Evolutionary conservation across 1,284 basidiomycete species (phyloP).

Genomic region (Cerioporus squamosus): DNA sequence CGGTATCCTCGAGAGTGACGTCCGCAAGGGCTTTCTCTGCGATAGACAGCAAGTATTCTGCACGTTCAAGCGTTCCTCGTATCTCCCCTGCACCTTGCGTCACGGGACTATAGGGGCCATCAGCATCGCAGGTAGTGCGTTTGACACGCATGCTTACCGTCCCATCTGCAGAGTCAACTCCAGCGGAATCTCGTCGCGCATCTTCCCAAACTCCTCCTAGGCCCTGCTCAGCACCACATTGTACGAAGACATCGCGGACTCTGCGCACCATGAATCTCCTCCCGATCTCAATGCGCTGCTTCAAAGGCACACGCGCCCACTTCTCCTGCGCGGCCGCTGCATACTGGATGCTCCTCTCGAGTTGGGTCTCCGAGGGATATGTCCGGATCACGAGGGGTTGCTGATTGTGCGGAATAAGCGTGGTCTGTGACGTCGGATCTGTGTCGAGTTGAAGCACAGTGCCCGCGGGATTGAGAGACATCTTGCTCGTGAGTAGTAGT

Average conservation of each 20-base stretch:
- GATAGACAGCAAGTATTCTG: conserved; percentile 85
- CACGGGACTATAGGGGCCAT: conserved; percentile 61
- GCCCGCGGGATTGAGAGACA: conserved; percentile 12
- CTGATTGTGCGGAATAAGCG: conserved; percentile 72
- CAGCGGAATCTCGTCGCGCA: conserved; percentile 69
- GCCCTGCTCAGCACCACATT: neutral
- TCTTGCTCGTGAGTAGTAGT: too few species aligned
- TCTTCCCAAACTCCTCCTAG: conserved; percentile 77
- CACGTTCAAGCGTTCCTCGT: conserved; percentile 80
- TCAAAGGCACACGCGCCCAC: conserved; percentile 74
- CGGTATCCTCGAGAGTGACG: conserved; percentile 73
- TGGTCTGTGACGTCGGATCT: conserved; percentile 53
- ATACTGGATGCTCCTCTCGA: conserved; percentile 62
- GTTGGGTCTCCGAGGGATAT: conserved; percentile 60
- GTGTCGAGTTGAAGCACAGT: conserved; percentile 10
- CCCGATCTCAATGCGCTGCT: conserved; percentile 76
- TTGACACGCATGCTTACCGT: conserved; percentile 46
- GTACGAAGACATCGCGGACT: neutral
- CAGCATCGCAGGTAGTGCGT: neutral
- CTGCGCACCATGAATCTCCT: conserved; percentile 72
- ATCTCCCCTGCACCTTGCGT: conserved; percentile 81
- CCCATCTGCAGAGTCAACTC: conserved; percentile 86
- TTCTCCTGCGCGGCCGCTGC: conserved; percentile 71
- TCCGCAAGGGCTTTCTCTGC: conserved; percentile 81
- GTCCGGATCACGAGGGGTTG: conserved; percentile 58